Base-by-base conservation (phyloP, 805 yeast genomes). In the Candida anglica region DNA sequence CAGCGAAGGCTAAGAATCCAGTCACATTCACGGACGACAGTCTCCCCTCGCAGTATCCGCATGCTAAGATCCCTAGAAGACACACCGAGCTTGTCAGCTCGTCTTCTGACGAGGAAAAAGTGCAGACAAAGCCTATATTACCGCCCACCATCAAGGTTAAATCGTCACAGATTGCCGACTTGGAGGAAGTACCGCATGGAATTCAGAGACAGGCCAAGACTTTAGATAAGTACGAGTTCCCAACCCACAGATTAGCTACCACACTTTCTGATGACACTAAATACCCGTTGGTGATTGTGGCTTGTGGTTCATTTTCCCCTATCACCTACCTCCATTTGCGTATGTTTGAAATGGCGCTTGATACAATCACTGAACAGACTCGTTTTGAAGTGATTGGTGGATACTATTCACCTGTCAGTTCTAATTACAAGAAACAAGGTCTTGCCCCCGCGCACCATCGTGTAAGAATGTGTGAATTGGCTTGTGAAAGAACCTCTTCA, bases 331-430 rank as follows among this genome's bases (percentile, higher is more conserved):
- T 93, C 37, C 98, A 93, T 60, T 66, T 93, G 51, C 74, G 98
- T 38, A 93, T 93, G 98, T 93, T 93, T 58, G 98, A 93, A 63
- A 93, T 93, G 98, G 98, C 98, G 0, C 65, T 93, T 49, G 98
- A 93, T 57, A 79, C 94, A 6, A 84, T 93, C 32, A 68, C 86
- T 29, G 98, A 93, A 58, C 88, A 81, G 44, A 93, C 98, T 2
- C 65, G 91, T 43, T 93, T 88, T 52, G 98, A 93, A 63, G 96
- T 93, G 21, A 76, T 93, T 46, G 98, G 97, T 19, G 98, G 98
- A 2, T 93, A 80, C 64, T 93, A 86, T 61, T 84, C 95, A 15
- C 98, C 98, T 0, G 98, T 91, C 7, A 74, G 84, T 32, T 96
- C 91, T 53, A 87, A 88, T 58, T 93, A 93, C 66, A 79, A 81